Evolutionary conservation across 1,139 yeast genomes (phyloP), one percentile per base, ranked within the genome.

Genomic region (Debaryomycetaceae sp.): DNA sequence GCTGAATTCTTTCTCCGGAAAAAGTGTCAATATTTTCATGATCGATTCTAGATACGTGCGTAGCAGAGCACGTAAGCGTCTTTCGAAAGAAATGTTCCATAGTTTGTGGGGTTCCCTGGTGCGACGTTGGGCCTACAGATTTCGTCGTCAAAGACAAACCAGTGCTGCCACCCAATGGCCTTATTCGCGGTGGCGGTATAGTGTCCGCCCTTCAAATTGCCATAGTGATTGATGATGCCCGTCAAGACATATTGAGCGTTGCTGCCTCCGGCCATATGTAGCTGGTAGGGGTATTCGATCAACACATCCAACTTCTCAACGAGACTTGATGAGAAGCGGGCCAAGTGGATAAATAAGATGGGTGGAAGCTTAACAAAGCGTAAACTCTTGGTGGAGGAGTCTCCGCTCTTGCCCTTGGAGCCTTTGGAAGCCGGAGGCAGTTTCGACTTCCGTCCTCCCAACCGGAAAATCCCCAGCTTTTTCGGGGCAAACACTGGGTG

Each of bases 141-240:
- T 34, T 74, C 85, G 48, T 80, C 92, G 44, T 80, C 90, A 49
- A 79, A 80, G 35, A 69, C 66, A 44, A 79, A 76, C 90, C 90
- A 79, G 31, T 43, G 49, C 6, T 60, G 59, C 8, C 8, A 8
- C 12, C n/a, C 12, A 23, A 36, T 29, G 34, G 60, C 47, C 47
- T 78, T 78, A 41, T 77, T 67, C 1, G 78, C 76, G 32, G 72
- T 56, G 0, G 86, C 56, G 1, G 86, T 79, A 44, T 80, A 80
- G 49, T 80, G 92, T 0, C 92, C 92, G 33, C 79, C 72, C 37
- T 73, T 72, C 34, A 79, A 55, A 33, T 71, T 75, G 7, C 92
- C 92, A 39, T 61, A 71, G 46, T 80, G 92, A 40, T 79, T 77
- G 12, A 78, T 73, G 22, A 77, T 58, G 1, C 82, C 85, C 32